Percentiles rank a stretch among this genome's conserved stretches.
These are phyloP conservation scores for Polyporus tsugae DNA, from an alignment of 1,284 basidiomycete genomes.

Conservation along the genomic window DNA sequence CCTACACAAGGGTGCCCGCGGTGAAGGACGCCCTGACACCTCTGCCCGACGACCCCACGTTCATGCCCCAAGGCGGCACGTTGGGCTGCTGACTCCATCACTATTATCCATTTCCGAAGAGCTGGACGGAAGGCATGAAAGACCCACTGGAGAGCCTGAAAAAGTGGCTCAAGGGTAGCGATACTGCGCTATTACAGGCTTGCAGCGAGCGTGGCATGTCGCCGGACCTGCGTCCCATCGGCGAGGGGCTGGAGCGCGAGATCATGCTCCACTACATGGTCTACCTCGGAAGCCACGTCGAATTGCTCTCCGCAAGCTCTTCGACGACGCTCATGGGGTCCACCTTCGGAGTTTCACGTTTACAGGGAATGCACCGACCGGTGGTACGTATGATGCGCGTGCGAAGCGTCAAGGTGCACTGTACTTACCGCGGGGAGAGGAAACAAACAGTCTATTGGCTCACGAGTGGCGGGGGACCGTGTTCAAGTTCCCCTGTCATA, in stretches of 20 bases:
- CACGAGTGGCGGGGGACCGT: no score
- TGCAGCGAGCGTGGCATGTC: conserved; percentile 15
- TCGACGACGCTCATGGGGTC: not conserved
- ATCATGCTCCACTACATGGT: not conserved
- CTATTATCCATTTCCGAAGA: conserved; percentile 32
- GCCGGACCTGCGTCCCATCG: conserved; percentile 14
- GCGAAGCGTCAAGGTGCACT: not conserved
- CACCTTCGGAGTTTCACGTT: not conserved
- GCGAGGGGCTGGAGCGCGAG: not conserved
- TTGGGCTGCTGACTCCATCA: conserved; percentile 49
- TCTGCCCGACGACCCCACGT: conserved; percentile 35
- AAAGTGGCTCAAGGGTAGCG: conserved; percentile 30
- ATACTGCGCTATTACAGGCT: conserved; percentile 23
- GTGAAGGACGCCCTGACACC: no score
- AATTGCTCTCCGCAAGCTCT: not conserved
- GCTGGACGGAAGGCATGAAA: not conserved
- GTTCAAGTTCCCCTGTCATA: no score
- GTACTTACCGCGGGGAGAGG: not conserved
- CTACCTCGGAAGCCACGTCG: not conserved
- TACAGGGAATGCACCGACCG: not conserved
- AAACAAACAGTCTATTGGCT: not conserved
- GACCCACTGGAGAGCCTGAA: conserved; percentile 12
- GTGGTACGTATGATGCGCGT: not conserved
- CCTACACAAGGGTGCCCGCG: not conserved
- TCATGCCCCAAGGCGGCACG: conserved; percentile 43